Conservation (phyloP, 257 asterid species). For the Eucommia ulmoides region DNA sequence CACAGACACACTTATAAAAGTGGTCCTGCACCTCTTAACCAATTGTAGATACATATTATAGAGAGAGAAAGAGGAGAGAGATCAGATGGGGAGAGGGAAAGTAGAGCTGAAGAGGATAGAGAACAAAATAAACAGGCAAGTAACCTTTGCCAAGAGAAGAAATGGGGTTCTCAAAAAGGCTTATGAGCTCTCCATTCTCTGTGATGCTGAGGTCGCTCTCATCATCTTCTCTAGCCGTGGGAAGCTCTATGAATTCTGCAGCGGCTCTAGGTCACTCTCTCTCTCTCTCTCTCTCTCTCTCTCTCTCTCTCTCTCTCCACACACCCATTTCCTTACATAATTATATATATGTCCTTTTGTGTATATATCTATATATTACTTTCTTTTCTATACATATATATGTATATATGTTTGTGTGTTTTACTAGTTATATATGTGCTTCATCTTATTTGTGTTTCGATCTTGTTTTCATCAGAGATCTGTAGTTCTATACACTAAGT, state of each 20-base stretch:
- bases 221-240: constrained; percentile 26
- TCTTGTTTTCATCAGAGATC: too few species aligned
- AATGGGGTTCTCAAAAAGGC: constrained; percentile 29
- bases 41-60: constrained; percentile 6
- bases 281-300: neutral
- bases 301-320: neutral
- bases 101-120: constrained; percentile 24
- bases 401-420: neutral
- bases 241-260: constrained; percentile 28
- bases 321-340: neutral
- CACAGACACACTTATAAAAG: constrained; percentile 11
- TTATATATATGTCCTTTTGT: neutral
- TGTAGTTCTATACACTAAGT: too few species aligned
- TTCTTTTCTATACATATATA: neutral
- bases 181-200: constrained; percentile 23
- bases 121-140: constrained; percentile 30
- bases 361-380: too few species aligned
- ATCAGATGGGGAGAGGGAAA: constrained; percentile 15
- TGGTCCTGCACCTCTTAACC: constrained; percentile 8
- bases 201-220: constrained; percentile 30
- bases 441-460: neutral
- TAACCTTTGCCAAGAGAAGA: constrained; percentile 31
- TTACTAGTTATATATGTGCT: neutral
- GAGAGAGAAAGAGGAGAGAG: neutral
- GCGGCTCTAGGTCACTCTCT: constrained; percentile 20